phyloP scores from a whole-genome alignment of 805 yeast genomes.

The Kluyveromyces nonfermentans region DNA sequence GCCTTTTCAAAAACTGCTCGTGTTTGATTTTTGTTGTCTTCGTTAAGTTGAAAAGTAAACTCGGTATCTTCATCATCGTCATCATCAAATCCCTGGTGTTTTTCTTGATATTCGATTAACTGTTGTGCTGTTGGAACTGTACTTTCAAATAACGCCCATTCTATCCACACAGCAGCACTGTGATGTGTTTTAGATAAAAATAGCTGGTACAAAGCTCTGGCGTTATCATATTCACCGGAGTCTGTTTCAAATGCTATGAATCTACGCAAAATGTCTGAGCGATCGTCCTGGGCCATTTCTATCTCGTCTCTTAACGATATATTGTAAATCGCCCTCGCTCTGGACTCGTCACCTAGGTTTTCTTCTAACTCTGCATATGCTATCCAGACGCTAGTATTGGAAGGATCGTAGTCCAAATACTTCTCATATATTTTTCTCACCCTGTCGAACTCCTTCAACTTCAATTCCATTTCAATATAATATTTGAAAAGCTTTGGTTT shows the following conservation, averaged over 20 bases:
- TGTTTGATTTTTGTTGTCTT: slow-evolving; percentile 41
- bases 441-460: slow-evolving; percentile 70
- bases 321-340: slow-evolving; percentile 57
- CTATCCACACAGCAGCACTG: slow-evolving; percentile 45
- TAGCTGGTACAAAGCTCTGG: slow-evolving; percentile 41
- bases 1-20: slow-evolving; percentile 52
- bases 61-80: slow-evolving; percentile 39
- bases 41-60: slow-evolving; percentile 40
- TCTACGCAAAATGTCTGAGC: slow-evolving; percentile 25
- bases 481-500: slow-evolving; percentile 47
- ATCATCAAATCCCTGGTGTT: slow-evolving; percentile 12
- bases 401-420: slow-evolving; percentile 31
- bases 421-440: slow-evolving; percentile 65
- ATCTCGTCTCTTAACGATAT: slow-evolving; percentile 33
- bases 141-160: slow-evolving; percentile 63
- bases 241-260: slow-evolving; percentile 55
- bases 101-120: slow-evolving; percentile 12
- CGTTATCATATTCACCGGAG: slow-evolving; percentile 45
- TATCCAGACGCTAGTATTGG: slow-evolving; percentile 37
- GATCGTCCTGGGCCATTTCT: slow-evolving; percentile 9
- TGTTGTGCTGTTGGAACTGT: slow-evolving; percentile 45
- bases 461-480: slow-evolving; percentile 61
- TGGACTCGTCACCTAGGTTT: slow-evolving; percentile 53
- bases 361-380: slow-evolving; percentile 62
- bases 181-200: slow-evolving; percentile 28